A percentile compares a stretch with the other conserved stretches of the same genome.
Conservation (phyloP, 768 basidiomycete species). For the Leccinum pellstonianum region DNA sequence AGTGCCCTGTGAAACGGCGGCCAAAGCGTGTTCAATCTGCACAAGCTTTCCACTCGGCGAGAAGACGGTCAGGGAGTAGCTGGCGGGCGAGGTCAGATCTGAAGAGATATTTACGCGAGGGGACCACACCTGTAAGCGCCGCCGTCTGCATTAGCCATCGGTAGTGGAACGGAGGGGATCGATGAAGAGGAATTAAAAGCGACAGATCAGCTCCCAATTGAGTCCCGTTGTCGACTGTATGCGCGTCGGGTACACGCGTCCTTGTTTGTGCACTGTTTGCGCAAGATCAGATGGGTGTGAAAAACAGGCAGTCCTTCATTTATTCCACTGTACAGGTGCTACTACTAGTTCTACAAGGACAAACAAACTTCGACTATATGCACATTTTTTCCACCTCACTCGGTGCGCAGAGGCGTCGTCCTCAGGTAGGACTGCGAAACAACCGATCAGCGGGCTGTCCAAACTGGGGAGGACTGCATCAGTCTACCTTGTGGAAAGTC, state of each 20-base stretch:
- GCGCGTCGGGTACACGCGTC: slow-evolving; percentile 33
- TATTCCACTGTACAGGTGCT: not conserved
- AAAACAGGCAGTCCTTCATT: slow-evolving; percentile 2
- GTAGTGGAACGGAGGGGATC: slow-evolving; percentile 18
- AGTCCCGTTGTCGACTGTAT: slow-evolving; percentile 15
- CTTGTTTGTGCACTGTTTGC: slow-evolving; percentile 27
- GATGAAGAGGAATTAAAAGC: slow-evolving; percentile 20
- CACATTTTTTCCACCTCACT: slow-evolving; percentile 10
- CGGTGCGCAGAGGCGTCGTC: slow-evolving; percentile 55
- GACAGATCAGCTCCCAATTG: slow-evolving; percentile 12
- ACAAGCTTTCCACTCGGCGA: slow-evolving; percentile 98
- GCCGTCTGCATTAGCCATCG: slow-evolving; percentile 80
- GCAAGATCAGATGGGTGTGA: slow-evolving; percentile 19
- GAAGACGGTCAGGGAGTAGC: slow-evolving; percentile 99
- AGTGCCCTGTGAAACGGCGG: slow-evolving; percentile 92
- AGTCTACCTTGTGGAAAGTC: slow-evolving; percentile 71
- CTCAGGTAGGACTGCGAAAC: slow-evolving; percentile 65
- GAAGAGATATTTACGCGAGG: slow-evolving; percentile 18
- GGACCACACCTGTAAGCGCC: slow-evolving; percentile 68
- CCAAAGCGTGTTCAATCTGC: slow-evolving; percentile 99
- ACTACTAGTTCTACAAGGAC: not conserved
- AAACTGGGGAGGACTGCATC: not conserved
- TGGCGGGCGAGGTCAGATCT: slow-evolving; percentile 35
- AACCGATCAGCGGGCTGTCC: not conserved
- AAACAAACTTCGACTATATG: not conserved